A percentile compares a stretch with the other conserved stretches of the same genome.
phyloP scores from a whole-genome alignment of 2,329 filamentous ascomycete species.

The Fusarium austroafricanum region DNA sequence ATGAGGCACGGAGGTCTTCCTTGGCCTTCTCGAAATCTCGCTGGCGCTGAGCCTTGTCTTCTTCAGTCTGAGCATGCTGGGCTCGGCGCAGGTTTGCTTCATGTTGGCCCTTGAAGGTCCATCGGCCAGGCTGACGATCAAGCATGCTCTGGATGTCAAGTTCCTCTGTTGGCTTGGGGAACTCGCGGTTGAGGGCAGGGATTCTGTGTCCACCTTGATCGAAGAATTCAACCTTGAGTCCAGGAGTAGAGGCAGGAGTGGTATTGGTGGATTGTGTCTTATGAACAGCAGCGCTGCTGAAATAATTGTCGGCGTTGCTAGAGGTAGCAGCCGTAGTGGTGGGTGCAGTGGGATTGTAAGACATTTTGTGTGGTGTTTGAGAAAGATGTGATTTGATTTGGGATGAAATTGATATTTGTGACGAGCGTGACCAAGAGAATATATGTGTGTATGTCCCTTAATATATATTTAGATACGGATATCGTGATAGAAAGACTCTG shows the following conservation, averaged over 20 bases:
- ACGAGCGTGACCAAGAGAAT: neutral
- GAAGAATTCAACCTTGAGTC: constrained; percentile 26
- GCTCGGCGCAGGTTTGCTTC: constrained; percentile 48
- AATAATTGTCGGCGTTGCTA: constrained; percentile 34
- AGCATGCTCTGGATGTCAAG: constrained; percentile 58
- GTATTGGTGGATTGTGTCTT: constrained; percentile 40
- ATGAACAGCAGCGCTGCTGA: constrained; percentile 21
- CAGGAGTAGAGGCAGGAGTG: constrained; percentile 40
- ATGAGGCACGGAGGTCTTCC: constrained; percentile 56
- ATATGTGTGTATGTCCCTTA: neutral
- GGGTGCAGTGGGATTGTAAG: constrained; percentile 21
- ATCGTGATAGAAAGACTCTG: neutral
- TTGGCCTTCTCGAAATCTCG: constrained; percentile 61
- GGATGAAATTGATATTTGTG: neutral
- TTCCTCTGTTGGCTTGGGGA: constrained; percentile 55
- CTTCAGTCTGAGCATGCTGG: constrained; percentile 31
- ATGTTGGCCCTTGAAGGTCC: constrained; percentile 53
- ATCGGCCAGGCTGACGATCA: constrained; percentile 57
- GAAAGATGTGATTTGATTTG: neutral
- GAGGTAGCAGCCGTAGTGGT: constrained; percentile 27
- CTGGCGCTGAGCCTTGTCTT: constrained; percentile 51
- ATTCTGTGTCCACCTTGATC: constrained; percentile 46
- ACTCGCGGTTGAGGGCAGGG: constrained; percentile 51
- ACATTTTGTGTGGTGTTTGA: constrained; percentile 14
- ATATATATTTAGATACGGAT: neutral